Base-by-base conservation (phyloP, 2,329 filamentous ascomycete genomes). In the Cadophora sp. region DNA sequence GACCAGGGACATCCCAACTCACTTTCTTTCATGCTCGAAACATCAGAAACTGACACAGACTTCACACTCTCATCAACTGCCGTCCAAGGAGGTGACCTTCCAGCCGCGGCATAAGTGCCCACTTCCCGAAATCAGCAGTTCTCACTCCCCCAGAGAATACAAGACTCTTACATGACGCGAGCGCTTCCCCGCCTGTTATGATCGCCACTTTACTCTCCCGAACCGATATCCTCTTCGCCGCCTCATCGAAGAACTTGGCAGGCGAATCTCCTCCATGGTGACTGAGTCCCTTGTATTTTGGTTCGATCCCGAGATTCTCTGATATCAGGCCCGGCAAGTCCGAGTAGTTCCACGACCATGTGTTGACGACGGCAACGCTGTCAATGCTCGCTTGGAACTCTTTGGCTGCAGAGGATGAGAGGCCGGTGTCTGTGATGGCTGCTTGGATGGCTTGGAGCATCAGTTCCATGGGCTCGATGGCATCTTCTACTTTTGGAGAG, bases 311-410 rank as follows among this genome's bases (percentile, higher is more conserved):
- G 2, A 91, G 76, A 46, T 80, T 82, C 48, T 83, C 72, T 0
- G 84, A 80, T 6, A 92, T 75, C 0, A 87, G 78, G 5, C 80
- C 81, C 0, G 88, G 87, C 1, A 91, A 77, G 74, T 91, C 84
- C 0, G 81, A 77, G 74, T 91, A 91, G 0, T 85, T 84, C 89
- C 89, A 91, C 0, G 89, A 90, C 89, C 89, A 91, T 0, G 86
- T 87, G 50, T 81, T 83, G 11, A 91, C 87, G 4, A 90, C 83
- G 53, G 84, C 81, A 56, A 91, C 80, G 71, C 84, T 87, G 74
- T 91, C 88, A 63, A 89, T 84, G 0, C 78, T 77, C 0, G 79
- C 73, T 68, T 81, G 81, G 0, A 89, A 74, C 0, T 78, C 73
- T 12, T 71, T 70, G 6, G 73, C 62, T 1, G 75, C 66, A 1